Evolutionary conservation across 2,329 filamentous ascomycete genomes (phyloP).

Genomic region (Trichoderma hamatum): DNA sequence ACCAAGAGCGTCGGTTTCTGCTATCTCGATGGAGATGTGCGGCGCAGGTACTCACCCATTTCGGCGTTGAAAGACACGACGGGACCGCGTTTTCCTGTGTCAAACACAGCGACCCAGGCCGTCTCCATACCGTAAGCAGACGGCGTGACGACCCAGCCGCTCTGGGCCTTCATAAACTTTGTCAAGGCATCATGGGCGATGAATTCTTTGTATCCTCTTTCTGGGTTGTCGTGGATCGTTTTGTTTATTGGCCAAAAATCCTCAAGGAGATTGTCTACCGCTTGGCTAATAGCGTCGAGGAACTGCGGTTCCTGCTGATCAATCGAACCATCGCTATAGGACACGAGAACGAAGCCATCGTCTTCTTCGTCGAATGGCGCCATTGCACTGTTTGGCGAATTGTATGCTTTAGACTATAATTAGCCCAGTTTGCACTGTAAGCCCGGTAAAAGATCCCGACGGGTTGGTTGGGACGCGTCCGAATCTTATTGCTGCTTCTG

Average conservation of each 20-base stretch:
- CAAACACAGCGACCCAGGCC: conserved; percentile 48
- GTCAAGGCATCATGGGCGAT: conserved; percentile 48
- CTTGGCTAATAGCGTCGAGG: conserved; percentile 47
- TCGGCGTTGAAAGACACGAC: conserved; percentile 49
- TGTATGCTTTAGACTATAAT: not conserved
- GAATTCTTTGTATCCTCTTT: conserved; percentile 47
- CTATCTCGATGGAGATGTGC: not conserved
- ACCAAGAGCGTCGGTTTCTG: not conserved
- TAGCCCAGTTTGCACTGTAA: too few relatives aligned
- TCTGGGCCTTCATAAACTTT: conserved; percentile 39
- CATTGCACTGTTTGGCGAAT: not conserved
- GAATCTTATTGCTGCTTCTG: not conserved
- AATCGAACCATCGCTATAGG: not conserved
- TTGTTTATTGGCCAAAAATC: conserved; percentile 43
- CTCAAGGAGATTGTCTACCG: conserved; percentile 29
- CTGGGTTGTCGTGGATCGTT: conserved; percentile 49
- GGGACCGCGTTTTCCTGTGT: conserved; percentile 41
- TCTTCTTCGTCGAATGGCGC: conserved; percentile 13
- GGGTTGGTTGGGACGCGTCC: not conserved
- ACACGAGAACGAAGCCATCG: conserved; percentile 27
- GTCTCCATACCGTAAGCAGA: conserved; percentile 49
- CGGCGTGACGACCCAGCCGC: conserved; percentile 45
- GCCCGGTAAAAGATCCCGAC: not conserved
- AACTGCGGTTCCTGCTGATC: not conserved
- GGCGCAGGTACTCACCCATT: conserved; percentile 32